Evolutionary conservation across 139 green algal species (phyloP).

Genomic region (Chlamydomonas applanata): DNA sequence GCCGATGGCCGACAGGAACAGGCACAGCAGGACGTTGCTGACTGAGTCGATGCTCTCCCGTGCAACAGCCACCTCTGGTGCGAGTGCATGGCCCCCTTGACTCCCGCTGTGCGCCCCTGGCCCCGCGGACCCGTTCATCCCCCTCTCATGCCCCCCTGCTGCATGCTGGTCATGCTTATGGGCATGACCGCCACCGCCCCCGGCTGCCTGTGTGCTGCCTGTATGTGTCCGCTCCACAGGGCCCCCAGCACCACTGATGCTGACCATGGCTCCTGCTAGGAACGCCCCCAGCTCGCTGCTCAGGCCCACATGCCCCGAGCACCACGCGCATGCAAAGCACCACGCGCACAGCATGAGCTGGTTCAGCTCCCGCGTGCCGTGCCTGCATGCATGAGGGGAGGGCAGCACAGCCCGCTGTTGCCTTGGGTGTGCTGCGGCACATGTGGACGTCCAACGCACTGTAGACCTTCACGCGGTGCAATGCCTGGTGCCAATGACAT

Average conservation of each 20-base stretch:
- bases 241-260: background rate
- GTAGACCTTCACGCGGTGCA: too few relatives aligned
- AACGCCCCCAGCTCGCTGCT: constrained; percentile 92
- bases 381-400: constrained; percentile 1
- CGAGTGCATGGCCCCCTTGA: too few relatives aligned
- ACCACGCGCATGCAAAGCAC: constrained; percentile 70
- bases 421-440: background rate
- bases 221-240: too few relatives aligned
- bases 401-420: background rate
- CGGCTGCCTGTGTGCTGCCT: too few relatives aligned
- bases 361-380: constrained; percentile 68
- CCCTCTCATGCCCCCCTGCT: too few relatives aligned
- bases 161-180: too few relatives aligned
- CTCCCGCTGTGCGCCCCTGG: too few relatives aligned
- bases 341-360: constrained; percentile 79
- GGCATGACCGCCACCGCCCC: too few relatives aligned
- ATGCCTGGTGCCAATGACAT: too few relatives aligned
- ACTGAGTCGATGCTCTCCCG: constrained; percentile 48
- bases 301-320: constrained; percentile 64
- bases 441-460: too few relatives aligned
- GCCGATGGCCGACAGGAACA: constrained; percentile 94
- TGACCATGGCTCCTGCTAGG: constrained; percentile 65
- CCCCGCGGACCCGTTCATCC: too few relatives aligned
- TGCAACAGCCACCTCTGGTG: background rate
- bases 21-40: constrained; percentile 78